Percentiles rank a stretch among this genome's conserved stretches.
Evolutionary conservation across 2,329 filamentous ascomycete genomes (phyloP).

Genomic region (Fusarium sp.): DNA sequence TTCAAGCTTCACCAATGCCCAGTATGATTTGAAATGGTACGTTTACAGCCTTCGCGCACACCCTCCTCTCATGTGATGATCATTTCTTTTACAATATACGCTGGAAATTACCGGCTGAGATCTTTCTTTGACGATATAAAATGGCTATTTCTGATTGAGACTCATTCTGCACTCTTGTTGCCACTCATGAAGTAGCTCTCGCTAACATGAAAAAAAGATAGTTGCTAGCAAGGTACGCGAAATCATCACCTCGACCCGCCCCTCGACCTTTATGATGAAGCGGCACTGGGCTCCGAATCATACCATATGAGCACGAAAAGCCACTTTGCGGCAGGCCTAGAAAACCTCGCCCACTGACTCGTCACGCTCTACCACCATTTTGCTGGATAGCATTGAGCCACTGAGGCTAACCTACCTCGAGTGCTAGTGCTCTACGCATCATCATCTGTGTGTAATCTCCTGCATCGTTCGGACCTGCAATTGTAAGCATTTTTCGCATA

Average conservation of each 20-base stretch:
- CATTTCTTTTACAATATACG: conserved; percentile 76
- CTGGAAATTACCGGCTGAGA: conserved; percentile 98
- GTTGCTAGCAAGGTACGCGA: conserved; percentile 55
- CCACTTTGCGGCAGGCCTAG: conserved; percentile 98
- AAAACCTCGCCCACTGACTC: conserved; percentile 99
- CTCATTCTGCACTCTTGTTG: conserved; percentile 27
- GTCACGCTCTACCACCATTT: conserved; percentile 27
- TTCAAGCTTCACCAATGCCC: conserved; percentile 18
- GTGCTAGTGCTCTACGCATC: conserved; percentile 32
- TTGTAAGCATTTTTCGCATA: conserved; percentile 38
- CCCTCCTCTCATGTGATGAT: conserved; percentile 65
- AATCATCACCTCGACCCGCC: conserved; percentile 28
- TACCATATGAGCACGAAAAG: conserved; percentile 81
- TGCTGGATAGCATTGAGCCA: conserved; percentile 24
- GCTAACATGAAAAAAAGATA: conserved; percentile 54
- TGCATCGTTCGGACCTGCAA: not conserved
- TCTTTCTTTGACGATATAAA: conserved; percentile 82
- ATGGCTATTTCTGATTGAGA: conserved; percentile 86
- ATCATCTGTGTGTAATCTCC: not conserved
- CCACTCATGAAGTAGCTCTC: conserved; percentile 15
- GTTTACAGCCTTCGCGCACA: conserved; percentile 32
- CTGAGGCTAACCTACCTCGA: conserved; percentile 44
- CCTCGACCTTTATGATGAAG: conserved; percentile 77
- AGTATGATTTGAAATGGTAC: conserved; percentile 51
- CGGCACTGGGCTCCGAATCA: conserved; percentile 96